Evolutionary conservation across 139 green algal species (phyloP), one percentile per base, ranked within the genome.

Genomic region (Eudorina sp.): DNA sequence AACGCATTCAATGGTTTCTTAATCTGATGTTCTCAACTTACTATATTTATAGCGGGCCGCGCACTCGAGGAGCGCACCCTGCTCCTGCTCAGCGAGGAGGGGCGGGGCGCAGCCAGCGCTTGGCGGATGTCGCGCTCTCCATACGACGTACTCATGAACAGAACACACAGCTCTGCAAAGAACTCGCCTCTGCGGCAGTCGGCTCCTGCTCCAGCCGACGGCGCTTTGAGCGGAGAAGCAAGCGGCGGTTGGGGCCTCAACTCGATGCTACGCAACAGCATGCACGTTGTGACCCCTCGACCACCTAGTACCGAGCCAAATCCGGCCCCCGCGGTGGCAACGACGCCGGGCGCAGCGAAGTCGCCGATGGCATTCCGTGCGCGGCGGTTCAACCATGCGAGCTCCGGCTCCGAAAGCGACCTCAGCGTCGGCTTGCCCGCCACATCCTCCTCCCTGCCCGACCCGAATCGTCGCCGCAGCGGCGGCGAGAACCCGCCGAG

Each of bases 351-450:
- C 19, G 40, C 78, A 4, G 31, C 27, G 41, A 87, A 87, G 46
- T 87, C 81, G 19, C 81, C 81, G 6, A 87, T 87, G 81, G 64
- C 81, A 16, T 87, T 87, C 66, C 62, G 81, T 9, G 64, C 81
- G 0, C 81, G 81, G 1, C 64, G 81, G 2, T 87, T 87, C n/a
- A 87, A 87, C 64, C 40, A 68, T 6, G 31, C 45, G 46, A 46
- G 40, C 60, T 76, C 58, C 11, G 46, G 34, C 8, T 85, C 78
- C 4, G 78, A 74, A 29, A 36, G 5, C 41, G 80, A 66, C 14
- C 45, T 45, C 60, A 38, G 5, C 40, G 58, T 16, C 60, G 76
- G 41, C 60, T 16, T 38, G 3, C 6, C 41, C 6, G 23, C 80
- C 29, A 16, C 34, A 19, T n/a, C 55, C 55, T 43, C 29, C 29